Base-by-base conservation (phyloP, 2,329 filamentous ascomycete genomes). In the Fusarium penzigii region DNA sequence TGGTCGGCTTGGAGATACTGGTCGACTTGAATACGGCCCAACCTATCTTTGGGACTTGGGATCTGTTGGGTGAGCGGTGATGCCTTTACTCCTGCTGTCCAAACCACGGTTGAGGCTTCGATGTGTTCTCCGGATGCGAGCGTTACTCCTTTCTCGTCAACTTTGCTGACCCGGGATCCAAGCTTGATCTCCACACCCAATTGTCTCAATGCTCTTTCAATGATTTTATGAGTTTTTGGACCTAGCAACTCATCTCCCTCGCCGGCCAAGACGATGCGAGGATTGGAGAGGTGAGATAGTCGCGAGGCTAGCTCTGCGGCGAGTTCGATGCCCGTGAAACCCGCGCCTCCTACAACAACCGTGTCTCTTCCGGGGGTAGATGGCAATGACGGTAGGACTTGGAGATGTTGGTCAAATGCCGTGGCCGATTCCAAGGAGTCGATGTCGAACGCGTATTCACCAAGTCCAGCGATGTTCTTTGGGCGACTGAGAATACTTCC, bases 21-120 rank as follows among this genome's bases (percentile, higher is more conserved):
- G 17, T 56, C 45, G 3, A 56, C 52, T 7, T 39, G 39, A 13
- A 59, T 42, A 1, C 49, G 49, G n/a, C 20, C 46, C 1, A 56
- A 42, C 2, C 12, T 3, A 2, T 74, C 71, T 17, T 55, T 71
- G 4, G 52, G 14, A 1, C 61, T 65, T 0, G 60, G 49, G n/a
- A 75, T 65, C 16, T 72, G 70, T 14, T 62, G 48, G 0, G 72
- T 70, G 17, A 75, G 55, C 0, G 61, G 52, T 0, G 65, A 67
- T 2, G 71, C 72, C 13, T 50, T 50, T 32, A 73, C 56, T 0
- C 72, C 72, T 0, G 68, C 72, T 1, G 72, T 73, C 72, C 72
- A 75, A 6, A 75, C 55, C 1, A 63, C 62, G 0, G 72, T 75
- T 13, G 60, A 49, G 1, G 70, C 56, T 8, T 65, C 57, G 40